Percentiles rank a stretch among this genome's conserved stretches.
These are phyloP conservation scores for Solanum bulbocastanum DNA, from an alignment of 257 asterid species.

Conservation along the genomic window DNA sequence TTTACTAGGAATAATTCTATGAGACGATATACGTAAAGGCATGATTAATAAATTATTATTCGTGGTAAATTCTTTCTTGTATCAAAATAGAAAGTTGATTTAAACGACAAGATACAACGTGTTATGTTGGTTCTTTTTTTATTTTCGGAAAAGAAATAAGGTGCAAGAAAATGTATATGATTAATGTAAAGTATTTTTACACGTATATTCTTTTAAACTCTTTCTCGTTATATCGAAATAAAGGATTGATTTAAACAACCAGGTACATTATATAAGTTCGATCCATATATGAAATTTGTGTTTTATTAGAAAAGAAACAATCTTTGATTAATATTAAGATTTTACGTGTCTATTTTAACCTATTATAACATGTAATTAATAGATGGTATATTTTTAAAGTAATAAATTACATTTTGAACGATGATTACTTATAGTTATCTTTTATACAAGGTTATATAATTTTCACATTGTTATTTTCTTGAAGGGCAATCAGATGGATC, in stretches of 20 bases:
- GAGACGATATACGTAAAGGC: neutral
- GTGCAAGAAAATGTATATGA: too few species aligned
- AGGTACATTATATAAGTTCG: neutral
- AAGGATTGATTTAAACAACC: neutral
- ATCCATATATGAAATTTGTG: neutral
- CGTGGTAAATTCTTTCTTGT: too few species aligned
- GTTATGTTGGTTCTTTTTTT: neutral
- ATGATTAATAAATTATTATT: neutral
- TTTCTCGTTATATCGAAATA: neutral
- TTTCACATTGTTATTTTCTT: neutral
- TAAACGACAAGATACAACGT: neutral
- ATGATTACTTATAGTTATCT: neutral
- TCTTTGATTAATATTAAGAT: neutral
- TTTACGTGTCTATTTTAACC: neutral
- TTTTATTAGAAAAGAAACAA: neutral
- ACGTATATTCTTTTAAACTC: neutral
- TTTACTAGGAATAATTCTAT: neutral
- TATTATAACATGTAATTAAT: neutral
- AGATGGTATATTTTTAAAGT: neutral
- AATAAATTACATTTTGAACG: neutral
- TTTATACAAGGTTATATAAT: neutral
- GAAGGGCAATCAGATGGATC: conserved; percentile 94
- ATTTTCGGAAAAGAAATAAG: neutral
- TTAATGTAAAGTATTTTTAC: too few species aligned
- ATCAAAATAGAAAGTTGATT: neutral